These are phyloP conservation scores for Podospora fimiseda DNA, from an alignment of 495 filamentous ascomycete genomes.

Conservation along the genomic window DNA sequence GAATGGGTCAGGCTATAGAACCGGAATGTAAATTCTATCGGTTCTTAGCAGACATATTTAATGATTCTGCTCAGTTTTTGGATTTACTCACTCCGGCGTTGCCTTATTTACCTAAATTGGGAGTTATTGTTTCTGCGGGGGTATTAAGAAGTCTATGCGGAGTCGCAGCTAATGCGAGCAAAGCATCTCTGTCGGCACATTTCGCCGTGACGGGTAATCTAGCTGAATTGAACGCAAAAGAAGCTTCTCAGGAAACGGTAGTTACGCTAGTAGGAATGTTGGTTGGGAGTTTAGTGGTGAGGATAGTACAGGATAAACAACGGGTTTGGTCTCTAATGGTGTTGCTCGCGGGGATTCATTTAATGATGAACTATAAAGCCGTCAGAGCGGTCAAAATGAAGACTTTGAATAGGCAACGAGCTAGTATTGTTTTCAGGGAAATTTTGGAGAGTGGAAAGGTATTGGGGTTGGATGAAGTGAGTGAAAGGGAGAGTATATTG, in stretches of 20 bases:
- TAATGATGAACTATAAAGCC: constrained; percentile 77
- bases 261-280: constrained; percentile 89
- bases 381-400: constrained; percentile 78
- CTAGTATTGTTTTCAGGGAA: constrained; percentile 68
- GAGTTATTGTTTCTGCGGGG: constrained; percentile 67
- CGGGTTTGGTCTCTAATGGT: constrained; percentile 74
- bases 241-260: constrained; percentile 92
- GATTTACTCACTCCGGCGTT: constrained; percentile 82
- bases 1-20: constrained; percentile 78
- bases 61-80: constrained; percentile 82
- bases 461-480: constrained; percentile 57
- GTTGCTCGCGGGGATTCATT: constrained; percentile 63
- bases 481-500: constrained; percentile 66
- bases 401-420: constrained; percentile 81
- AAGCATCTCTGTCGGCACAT: constrained; percentile 86
- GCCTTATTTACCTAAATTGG: constrained; percentile 59
- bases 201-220: constrained; percentile 86
- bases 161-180: constrained; percentile 80
- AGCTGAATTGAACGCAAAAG: constrained; percentile 91
- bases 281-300: constrained; percentile 73
- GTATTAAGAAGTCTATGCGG: constrained; percentile 79
- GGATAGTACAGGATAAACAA: constrained; percentile 59
- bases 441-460: constrained; percentile 47
- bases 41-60: constrained; percentile 84
- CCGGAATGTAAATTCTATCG: constrained; percentile 94